Base-by-base conservation (phyloP, 371 early-diverging fungal genomes). In the Sporodiniella umbellata region DNA sequence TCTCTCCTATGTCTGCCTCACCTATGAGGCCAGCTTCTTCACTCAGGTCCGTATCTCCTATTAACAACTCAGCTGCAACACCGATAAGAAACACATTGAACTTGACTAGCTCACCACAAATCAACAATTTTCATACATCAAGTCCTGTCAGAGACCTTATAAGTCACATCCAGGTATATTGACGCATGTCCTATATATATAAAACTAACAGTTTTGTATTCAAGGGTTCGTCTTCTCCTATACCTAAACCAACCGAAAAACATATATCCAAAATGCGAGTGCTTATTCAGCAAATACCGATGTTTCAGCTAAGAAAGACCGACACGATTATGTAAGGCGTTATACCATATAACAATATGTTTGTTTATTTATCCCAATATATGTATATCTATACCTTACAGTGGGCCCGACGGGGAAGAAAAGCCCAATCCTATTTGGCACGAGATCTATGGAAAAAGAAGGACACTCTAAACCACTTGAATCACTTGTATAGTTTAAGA, bases 251-350 rank as follows among this genome's bases (percentile, higher is more conserved):
- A 11, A 59, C 30, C 5, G 50, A 50, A 0, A 44, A 28, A 28
- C 59, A 59, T 28, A 59, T 54, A 22, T 44, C 48, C 18, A 59
- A 44, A 26, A 59, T 59, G 59, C 39, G 53, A n/a, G 45, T 45
- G 23, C 18, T 59, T 30, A 50, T 59, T 33, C 38, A 53, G 8
- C 35, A 38, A 5, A 48, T 59, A 38, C 59, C 59, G 14, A 6
- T 15, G 18, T 14, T 39, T 25, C 26, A 30, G 19, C 30, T 59
- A 22, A 23, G 54, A 45, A 59, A 49, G 10, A 45, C 59, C 10
- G 50, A 58, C 19, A 58, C 21, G 7, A 53, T 58, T 33, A 43
- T 44, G 58, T 58, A 58, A 48, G 48, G 37, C 6, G 28, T 17
- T 55, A n/a, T n/a, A n/a, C n/a, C n/a, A n/a, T 17, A 28, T 8